phyloP scores from a whole-genome alignment of 2,329 filamentous ascomycete genomes.

The Zelopaecilomyces penicillatus region DNA sequence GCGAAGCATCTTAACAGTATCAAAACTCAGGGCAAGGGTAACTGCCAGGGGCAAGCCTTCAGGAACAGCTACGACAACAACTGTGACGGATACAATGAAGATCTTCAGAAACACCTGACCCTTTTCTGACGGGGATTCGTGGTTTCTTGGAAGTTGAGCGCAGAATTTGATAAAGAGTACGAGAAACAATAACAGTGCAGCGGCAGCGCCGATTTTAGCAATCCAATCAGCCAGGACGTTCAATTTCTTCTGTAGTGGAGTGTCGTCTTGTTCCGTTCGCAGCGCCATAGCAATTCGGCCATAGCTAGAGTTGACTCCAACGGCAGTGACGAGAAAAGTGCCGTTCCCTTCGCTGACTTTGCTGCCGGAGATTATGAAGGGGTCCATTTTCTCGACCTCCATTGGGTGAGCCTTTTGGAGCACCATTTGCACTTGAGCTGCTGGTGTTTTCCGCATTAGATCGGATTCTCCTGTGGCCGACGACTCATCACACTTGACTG shows the following conservation, averaged over 20 bases:
- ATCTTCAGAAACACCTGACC: constrained; percentile 50
- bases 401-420: constrained; percentile 41
- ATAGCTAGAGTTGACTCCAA: constrained; percentile 46
- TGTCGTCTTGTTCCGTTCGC: constrained; percentile 41
- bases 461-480: constrained; percentile 69
- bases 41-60: constrained; percentile 60
- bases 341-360: constrained; percentile 41
- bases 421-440: constrained; percentile 43
- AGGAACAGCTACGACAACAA: constrained; percentile 59
- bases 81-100: constrained; percentile 57
- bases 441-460: constrained; percentile 57
- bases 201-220: constrained; percentile 46
- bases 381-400: constrained; percentile 45
- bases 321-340: constrained; percentile 45
- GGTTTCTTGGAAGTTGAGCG: constrained; percentile 47
- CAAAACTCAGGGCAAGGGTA: constrained; percentile 59
- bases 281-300: constrained; percentile 50
- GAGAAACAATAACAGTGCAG: constrained; percentile 65
- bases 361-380: constrained; percentile 53
- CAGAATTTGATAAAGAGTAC: constrained; percentile 73
- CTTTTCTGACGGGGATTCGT: constrained; percentile 45
- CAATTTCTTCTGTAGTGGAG: constrained; percentile 48
- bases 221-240: constrained; percentile 26
- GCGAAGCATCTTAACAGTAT: constrained; percentile 60
- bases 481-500: constrained; percentile 59